Evolutionary conservation across 106 monocot species (phyloP).

Genomic region (Dioscorea zingiberensis): DNA sequence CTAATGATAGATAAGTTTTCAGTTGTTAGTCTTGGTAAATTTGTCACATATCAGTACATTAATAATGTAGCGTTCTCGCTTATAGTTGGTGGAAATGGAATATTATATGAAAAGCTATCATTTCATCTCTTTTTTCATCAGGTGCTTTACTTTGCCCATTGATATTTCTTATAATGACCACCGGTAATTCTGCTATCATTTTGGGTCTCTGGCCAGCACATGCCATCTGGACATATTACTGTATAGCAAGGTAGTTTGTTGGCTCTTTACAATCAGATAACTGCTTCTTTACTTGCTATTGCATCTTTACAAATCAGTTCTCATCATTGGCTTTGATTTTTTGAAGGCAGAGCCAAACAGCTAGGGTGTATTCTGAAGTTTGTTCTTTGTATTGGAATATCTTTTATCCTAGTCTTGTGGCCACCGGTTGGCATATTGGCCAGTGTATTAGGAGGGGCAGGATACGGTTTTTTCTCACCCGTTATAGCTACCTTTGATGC

Average conservation of each 20-base stretch:
- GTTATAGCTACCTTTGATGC: conserved; percentile 84
- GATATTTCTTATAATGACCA: conserved; percentile 59
- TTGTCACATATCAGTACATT: neutral
- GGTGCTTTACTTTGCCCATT: conserved; percentile 69
- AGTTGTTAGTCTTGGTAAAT: neutral
- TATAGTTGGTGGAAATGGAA: neutral
- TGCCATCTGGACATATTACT: conserved; percentile 74
- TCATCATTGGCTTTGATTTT: conserved; percentile 4
- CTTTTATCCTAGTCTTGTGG: conserved; percentile 50
- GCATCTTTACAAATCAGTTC: neutral
- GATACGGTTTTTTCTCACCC: conserved; percentile 84
- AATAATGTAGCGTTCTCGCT: neutral
- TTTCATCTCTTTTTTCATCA: conserved; percentile 15
- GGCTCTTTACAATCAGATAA: neutral
- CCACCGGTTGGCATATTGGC: conserved; percentile 48
- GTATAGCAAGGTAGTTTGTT: conserved; percentile 54
- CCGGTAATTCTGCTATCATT: conserved; percentile 77
- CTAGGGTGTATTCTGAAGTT: conserved; percentile 78
- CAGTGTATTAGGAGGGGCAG: conserved; percentile 54
- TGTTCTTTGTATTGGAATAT: conserved; percentile 30
- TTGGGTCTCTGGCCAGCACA: conserved; percentile 92
- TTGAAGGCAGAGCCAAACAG: conserved; percentile 63
- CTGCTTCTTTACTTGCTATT: neutral
- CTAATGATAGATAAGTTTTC: neutral
- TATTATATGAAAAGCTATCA: neutral